phyloP scores from a whole-genome alignment of 805 yeast genomes.

The Ogataea haglerorum region DNA sequence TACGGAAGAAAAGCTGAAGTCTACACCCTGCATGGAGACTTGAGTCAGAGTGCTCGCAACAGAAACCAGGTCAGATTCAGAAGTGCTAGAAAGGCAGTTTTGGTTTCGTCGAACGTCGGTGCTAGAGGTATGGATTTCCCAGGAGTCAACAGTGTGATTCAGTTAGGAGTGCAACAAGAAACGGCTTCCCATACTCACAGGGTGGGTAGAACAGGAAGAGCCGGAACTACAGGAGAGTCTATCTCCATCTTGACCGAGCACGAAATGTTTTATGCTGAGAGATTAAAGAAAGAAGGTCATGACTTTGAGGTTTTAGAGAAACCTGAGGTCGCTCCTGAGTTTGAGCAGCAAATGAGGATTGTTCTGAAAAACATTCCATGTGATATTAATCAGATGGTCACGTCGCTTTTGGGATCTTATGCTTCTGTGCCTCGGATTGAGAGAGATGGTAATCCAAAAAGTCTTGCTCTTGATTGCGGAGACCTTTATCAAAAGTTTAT shows the following conservation, averaged over 20 bases:
- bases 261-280: constrained; percentile 54
- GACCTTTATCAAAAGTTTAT: constrained; percentile 28
- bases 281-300: constrained; percentile 53
- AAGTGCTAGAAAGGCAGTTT: constrained; percentile 45
- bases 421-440: constrained; percentile 21
- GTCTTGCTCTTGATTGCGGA: constrained; percentile 33
- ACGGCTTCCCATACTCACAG: constrained; percentile 84
- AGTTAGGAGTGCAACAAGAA: constrained; percentile 72
- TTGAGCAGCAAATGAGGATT: constrained; percentile 2
- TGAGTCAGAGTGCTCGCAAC: constrained; percentile 62
- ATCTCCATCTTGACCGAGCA: constrained; percentile 51
- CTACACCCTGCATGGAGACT: constrained; percentile 62
- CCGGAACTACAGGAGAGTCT: constrained; percentile 76
- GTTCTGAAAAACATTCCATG: constrained; percentile 9
- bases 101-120: constrained; percentile 88
- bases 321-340: constrained; percentile 37
- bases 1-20: constrained; percentile 15
- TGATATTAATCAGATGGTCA: constrained; percentile 16
- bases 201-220: constrained; percentile 95
- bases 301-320: constrained; percentile 43
- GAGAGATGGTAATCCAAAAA: constrained; percentile 32
- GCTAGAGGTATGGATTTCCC: constrained; percentile 98
- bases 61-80: constrained; percentile 31
- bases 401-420: constrained; percentile 17
- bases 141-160: constrained; percentile 79